These are phyloP conservation scores for Teratosphaeria viscida DNA, from an alignment of 2,329 filamentous ascomycete species.

Conservation along the genomic window DNA sequence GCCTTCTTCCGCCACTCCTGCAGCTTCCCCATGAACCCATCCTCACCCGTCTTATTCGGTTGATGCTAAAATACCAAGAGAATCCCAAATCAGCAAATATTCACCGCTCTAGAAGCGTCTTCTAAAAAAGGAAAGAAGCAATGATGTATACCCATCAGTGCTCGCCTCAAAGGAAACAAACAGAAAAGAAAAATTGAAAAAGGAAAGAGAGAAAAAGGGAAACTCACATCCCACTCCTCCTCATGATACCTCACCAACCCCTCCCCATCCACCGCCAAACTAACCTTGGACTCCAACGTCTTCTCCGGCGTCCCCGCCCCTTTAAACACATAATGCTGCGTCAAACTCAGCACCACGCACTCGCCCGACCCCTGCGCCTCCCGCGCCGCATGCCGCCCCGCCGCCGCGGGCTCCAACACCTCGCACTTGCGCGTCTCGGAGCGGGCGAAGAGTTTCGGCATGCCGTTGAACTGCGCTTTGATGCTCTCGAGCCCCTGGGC, in stretches of 20 bases:
- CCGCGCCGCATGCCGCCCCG: background rate
- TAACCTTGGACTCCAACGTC: slow-evolving; percentile 18
- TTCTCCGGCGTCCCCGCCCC: slow-evolving; percentile 17
- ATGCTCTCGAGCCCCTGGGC: slow-evolving; percentile 18
- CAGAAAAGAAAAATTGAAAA: background rate
- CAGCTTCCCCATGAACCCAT: slow-evolving; percentile 20
- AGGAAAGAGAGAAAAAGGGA: background rate
- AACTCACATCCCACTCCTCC: slow-evolving; percentile 17
- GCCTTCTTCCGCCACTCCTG: slow-evolving; percentile 19
- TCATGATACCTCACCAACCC: slow-evolving; percentile 18
- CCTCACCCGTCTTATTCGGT: slow-evolving; percentile 16
- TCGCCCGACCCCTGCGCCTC: background rate
- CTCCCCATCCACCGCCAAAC: slow-evolving; percentile 13
- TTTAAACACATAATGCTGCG: slow-evolving; percentile 22
- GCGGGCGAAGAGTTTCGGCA: slow-evolving; percentile 18
- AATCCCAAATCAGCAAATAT: background rate
- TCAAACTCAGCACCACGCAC: slow-evolving; percentile 14
- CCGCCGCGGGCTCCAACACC: slow-evolving; percentile 8
- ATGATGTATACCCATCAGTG: no score
- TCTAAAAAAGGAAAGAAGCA: no score
- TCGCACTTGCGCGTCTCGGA: slow-evolving; percentile 13
- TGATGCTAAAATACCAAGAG: slow-evolving; percentile 5
- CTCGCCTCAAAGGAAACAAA: no score
- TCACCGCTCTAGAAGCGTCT: no score
- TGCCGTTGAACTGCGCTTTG: slow-evolving; percentile 20